These are phyloP conservation scores for Orbilia oligospora DNA, from an alignment of 2,329 filamentous ascomycete genomes.

Conservation along the genomic window DNA sequence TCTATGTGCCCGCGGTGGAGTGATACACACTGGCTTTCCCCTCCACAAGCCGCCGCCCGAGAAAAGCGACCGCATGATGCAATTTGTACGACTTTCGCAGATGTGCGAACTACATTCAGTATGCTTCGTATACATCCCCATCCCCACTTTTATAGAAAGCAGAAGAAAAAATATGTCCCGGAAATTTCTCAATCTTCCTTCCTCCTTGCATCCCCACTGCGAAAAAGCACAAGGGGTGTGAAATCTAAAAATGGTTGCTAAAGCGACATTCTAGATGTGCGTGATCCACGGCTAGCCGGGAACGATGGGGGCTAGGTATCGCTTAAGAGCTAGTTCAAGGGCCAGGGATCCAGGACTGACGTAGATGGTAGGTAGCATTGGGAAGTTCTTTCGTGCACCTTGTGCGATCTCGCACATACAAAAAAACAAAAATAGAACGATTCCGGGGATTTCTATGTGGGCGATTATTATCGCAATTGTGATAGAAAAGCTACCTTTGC, in stretches of 20 bases:
- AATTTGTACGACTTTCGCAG: no score
- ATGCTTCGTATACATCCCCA: no score
- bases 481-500: neutral
- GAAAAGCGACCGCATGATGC: no score
- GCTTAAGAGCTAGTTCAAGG: constrained; percentile 26
- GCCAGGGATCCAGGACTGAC: constrained; percentile 36
- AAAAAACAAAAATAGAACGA: constrained; percentile 16
- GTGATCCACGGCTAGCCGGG: constrained; percentile 2
- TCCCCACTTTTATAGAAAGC: no score
- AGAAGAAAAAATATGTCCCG: no score
- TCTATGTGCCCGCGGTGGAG: no score
- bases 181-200: neutral
- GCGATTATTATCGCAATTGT: neutral
- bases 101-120: no score
- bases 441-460: neutral
- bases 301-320: constrained; percentile 15
- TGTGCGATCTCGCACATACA: neutral
- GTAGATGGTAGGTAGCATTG: constrained; percentile 52
- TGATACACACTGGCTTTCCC: no score
- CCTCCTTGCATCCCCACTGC: neutral
- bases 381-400: neutral
- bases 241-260: constrained; percentile 41
- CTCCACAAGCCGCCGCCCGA: no score
- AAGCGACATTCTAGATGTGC: no score
- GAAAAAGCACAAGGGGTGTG: neutral